Conservation (phyloP, 306 rosid genomes). For the Lathyrus sativus region DNA sequence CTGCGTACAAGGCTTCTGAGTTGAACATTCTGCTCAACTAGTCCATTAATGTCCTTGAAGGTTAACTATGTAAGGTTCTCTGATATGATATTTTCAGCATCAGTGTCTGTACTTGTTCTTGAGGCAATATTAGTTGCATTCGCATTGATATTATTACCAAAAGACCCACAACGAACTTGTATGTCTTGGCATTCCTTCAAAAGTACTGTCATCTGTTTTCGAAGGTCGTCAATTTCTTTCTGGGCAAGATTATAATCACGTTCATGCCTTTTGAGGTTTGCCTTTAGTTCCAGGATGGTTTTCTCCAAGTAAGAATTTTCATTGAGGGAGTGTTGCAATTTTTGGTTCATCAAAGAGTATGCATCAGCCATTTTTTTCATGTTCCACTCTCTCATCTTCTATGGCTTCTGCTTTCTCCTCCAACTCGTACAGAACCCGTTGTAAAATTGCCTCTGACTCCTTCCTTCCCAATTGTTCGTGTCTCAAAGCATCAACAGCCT, state of each 20-base stretch:
- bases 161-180: constrained; percentile 82
- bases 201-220: constrained; percentile 87
- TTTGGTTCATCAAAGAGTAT: constrained; percentile 75
- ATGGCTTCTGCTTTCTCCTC: constrained; percentile 91
- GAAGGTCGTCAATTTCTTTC: constrained; percentile 80
- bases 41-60: constrained; percentile 92
- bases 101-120: constrained; percentile 51
- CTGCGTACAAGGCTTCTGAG: constrained; percentile 86
- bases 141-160: constrained; percentile 46
- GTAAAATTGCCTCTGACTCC: constrained; percentile 88
- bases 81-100: constrained; percentile 71
- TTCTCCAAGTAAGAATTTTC: constrained; percentile 71
- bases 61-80: constrained; percentile 86
- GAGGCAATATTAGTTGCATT: constrained; percentile 37
- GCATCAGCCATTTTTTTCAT: constrained; percentile 85
- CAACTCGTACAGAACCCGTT: constrained; percentile 83
- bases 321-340: constrained; percentile 62
- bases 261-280: constrained; percentile 71
- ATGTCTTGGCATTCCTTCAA: constrained; percentile 94
- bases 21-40: constrained; percentile 91
- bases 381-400: constrained; percentile 90
- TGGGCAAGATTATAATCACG: constrained; percentile 70
- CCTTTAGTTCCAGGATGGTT: constrained; percentile 78
- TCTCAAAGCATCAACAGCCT: constrained; percentile 85
- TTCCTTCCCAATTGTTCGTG: constrained; percentile 97